Conservation (phyloP, 805 yeast species). For the Ogataea pilisensis region DNA sequence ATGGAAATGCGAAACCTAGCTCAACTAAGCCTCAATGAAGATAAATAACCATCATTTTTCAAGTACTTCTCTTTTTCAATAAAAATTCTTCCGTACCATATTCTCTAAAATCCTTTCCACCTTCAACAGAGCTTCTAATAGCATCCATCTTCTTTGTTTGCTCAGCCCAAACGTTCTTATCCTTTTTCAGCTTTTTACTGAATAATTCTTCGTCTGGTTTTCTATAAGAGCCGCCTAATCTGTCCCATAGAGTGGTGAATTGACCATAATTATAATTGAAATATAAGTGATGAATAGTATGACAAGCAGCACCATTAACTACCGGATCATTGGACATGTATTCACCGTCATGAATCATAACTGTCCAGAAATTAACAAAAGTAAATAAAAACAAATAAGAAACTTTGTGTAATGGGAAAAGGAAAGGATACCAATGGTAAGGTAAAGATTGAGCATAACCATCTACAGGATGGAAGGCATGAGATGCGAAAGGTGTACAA, state of each 20-base stretch:
- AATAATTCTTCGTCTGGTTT: constrained; percentile 86
- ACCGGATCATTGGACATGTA: constrained; percentile 90
- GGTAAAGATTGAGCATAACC: constrained; percentile 93
- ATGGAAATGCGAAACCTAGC: too few relatives aligned
- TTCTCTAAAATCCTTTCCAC: constrained; percentile 69
- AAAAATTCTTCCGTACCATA: constrained; percentile 51
- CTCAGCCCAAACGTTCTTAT: constrained; percentile 58
- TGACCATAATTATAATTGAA: constrained; percentile 98
- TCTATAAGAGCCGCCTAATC: constrained; percentile 91
- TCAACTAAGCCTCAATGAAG: too few relatives aligned
- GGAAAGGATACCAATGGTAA: constrained; percentile 85
- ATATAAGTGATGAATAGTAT: constrained; percentile 93
- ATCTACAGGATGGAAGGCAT: constrained; percentile 97
- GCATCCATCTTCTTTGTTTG: constrained; percentile 74
- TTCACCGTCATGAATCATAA: constrained; percentile 97
- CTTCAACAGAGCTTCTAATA: constrained; percentile 78
- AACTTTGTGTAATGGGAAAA: constrained; percentile 89
- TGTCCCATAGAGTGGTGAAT: constrained; percentile 97
- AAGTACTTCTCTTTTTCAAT: constrained; percentile 21
- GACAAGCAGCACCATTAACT: constrained; percentile 97
- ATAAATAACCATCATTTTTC: background rate
- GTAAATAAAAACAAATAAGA: constrained; percentile 79
- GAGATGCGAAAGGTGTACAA: constrained; percentile 97
- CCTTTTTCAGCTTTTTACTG: constrained; percentile 55
- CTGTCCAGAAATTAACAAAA: constrained; percentile 96